phyloP scores from a whole-genome alignment of 164 flowering plant species.

The Vitis rupestris region DNA sequence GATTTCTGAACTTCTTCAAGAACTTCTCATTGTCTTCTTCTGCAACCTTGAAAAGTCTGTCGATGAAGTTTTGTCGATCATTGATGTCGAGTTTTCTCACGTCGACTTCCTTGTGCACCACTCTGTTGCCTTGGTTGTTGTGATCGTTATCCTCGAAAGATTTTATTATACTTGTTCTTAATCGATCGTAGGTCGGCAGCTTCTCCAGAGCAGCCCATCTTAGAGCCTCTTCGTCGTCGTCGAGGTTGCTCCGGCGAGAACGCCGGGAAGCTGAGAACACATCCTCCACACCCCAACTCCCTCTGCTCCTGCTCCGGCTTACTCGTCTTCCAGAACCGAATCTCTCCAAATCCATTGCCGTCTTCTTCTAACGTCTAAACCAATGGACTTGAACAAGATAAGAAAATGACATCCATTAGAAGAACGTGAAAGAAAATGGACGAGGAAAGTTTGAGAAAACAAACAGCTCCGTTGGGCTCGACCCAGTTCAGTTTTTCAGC shows the following conservation, averaged over 20 bases:
- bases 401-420: too few species aligned
- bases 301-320: constrained; percentile 51
- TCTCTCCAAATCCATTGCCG: too few species aligned
- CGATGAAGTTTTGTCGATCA: constrained; percentile 68
- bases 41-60: constrained; percentile 64
- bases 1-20: constrained; percentile 61
- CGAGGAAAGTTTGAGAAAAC: too few species aligned
- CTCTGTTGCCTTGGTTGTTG: constrained; percentile 1
- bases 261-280: constrained; percentile 33
- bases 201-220: constrained; percentile 91
- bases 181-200: constrained; percentile 78
- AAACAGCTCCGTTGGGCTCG: too few species aligned
- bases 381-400: too few species aligned
- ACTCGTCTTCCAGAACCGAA: constrained; percentile 20
- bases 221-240: constrained; percentile 86
- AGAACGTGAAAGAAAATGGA: too few species aligned
- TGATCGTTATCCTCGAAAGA: constrained; percentile 37
- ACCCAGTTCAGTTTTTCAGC: too few species aligned
- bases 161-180: constrained; percentile 72
- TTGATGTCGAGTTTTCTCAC: constrained; percentile 55
- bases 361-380: too few species aligned
- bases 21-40: constrained; percentile 94
- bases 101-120: constrained; percentile 59
- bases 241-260: constrained; percentile 36
- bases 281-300: constrained; percentile 66